Evolutionary conservation across 192 early-diverging fungal genomes (phyloP), one percentile per base, ranked within the genome.

Genomic region (Gorgonomyces haynaldii): DNA sequence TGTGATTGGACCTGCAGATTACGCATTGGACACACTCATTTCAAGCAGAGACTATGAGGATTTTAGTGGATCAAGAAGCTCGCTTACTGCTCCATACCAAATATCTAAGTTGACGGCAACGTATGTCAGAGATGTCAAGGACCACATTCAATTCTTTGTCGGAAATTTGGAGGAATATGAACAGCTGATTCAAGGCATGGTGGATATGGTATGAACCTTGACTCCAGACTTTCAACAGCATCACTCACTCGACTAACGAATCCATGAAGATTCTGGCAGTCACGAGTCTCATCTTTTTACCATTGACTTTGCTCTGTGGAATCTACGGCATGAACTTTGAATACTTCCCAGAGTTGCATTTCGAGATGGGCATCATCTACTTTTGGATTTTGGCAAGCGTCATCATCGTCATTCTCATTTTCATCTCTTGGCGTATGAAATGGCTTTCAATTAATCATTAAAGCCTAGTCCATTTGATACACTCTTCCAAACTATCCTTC

Each of bases 241-340:
- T 64, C 3, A 46, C 64, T 9, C 55, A 64, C 27, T 61, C 64
- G 1, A 66, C 64, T 8, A 66, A 66, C 41, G 60, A 66, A 54
- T 42, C 56, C 5, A 64, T 64, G 62, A 55, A 61, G 55, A 64
- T 58, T 0, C 42, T 66, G 4, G 47, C 64, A 12, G 20, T 66
- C 20, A 41, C 58, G 1, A 53, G 50, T 13, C 37, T 64, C 4
- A 16, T 66, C 6, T 66, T 66, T 40, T 51, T 66, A 17, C 64
- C 64, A 2, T 42, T 59, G 10, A 60, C 49, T 5, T 64, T 66
- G 36, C 37, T 66, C 41, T 52, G 52, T 10, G 64, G 64, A 13
- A 52, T 65, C 15, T 66, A 56, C 42, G 64, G 64, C 27, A 66
- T 63, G 60, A 66, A 66, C 41, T 66, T 66, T 47, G 64, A 66